A percentile compares a stretch with the other conserved stretches of the same genome.
These are phyloP conservation scores for Tylopilus plumbeoviolaceoides DNA, from an alignment of 768 basidiomycete species.

Conservation along the genomic window DNA sequence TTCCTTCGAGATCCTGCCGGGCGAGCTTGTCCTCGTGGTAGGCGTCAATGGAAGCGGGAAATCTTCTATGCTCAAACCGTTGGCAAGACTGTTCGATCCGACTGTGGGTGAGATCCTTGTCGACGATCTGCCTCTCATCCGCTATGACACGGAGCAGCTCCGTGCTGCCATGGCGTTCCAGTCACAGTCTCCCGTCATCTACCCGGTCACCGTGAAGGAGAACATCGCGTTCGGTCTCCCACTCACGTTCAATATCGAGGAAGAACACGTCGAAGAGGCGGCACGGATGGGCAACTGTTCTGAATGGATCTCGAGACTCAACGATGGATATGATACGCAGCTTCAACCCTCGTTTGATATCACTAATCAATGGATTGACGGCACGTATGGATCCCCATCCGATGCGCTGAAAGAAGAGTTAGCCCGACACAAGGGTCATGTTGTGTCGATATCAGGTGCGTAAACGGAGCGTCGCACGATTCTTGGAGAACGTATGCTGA, in stretches of 20 bases:
- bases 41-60: conserved; percentile 30
- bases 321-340: conserved; percentile 30
- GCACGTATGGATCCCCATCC: conserved; percentile 17
- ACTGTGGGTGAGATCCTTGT: conserved; percentile 42
- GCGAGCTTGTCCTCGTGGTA: conserved; percentile 30
- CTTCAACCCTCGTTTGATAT: conserved; percentile 23
- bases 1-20: conserved; percentile 28
- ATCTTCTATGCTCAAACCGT: conserved; percentile 41
- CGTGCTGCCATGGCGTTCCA: conserved; percentile 44
- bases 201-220: conserved; percentile 43
- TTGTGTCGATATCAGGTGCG: conserved; percentile 23
- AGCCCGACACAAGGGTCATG: conserved; percentile 20
- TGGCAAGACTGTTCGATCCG: conserved; percentile 47
- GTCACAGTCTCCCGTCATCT: conserved; percentile 47
- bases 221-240: conserved; percentile 37
- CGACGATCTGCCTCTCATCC: conserved; percentile 37
- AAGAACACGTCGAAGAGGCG: conserved; percentile 27
- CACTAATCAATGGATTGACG: conserved; percentile 21
- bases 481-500: not conserved
- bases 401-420: conserved; percentile 17
- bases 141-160: conserved; percentile 38
- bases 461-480: not conserved
- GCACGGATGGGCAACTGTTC: conserved; percentile 30
- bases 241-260: conserved; percentile 6
- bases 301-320: conserved; percentile 33